A percentile compares a stretch with the other conserved stretches of the same genome.
phyloP scores from a whole-genome alignment of 345 rosid genomes.

The Syzygium jambos region DNA sequence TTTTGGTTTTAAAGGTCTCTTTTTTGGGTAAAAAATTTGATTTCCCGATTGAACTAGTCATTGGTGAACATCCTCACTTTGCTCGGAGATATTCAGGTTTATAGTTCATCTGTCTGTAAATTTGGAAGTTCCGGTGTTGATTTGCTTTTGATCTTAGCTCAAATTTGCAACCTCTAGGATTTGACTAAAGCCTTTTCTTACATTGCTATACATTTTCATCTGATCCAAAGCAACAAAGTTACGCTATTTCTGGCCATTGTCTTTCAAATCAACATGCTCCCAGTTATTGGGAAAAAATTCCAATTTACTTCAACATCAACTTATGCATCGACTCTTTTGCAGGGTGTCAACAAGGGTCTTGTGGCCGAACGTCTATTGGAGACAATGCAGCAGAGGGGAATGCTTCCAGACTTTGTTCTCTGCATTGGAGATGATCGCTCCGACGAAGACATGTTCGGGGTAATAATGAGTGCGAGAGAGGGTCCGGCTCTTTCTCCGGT shows the following conservation, averaged over 20 bases:
- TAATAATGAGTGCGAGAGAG: constrained; percentile 46
- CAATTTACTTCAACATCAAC: not conserved
- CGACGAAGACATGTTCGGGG: constrained; percentile 96
- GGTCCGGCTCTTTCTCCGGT: constrained; percentile 69
- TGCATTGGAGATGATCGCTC: constrained; percentile 94
- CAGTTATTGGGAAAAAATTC: not conserved
- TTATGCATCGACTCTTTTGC: not conserved
- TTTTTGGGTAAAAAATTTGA: not conserved
- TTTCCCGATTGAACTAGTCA: not conserved
- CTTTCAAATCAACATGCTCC: not conserved
- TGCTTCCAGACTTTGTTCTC: constrained; percentile 72
- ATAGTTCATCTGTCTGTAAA: not conserved
- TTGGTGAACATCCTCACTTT: not conserved
- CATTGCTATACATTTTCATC: not conserved
- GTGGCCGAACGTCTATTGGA: constrained; percentile 60
- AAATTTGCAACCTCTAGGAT: not conserved
- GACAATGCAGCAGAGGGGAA: constrained; percentile 54
- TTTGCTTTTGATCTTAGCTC: not conserved
- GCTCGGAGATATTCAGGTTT: not conserved
- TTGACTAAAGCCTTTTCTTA: not conserved
- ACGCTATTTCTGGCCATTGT: not conserved
- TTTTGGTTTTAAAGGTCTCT: not conserved
- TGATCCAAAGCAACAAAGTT: not conserved
- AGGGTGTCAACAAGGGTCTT: constrained; percentile 93
- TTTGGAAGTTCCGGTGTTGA: not conserved